phyloP scores from a whole-genome alignment of 345 rosid species.

The Citrus medica region DNA sequence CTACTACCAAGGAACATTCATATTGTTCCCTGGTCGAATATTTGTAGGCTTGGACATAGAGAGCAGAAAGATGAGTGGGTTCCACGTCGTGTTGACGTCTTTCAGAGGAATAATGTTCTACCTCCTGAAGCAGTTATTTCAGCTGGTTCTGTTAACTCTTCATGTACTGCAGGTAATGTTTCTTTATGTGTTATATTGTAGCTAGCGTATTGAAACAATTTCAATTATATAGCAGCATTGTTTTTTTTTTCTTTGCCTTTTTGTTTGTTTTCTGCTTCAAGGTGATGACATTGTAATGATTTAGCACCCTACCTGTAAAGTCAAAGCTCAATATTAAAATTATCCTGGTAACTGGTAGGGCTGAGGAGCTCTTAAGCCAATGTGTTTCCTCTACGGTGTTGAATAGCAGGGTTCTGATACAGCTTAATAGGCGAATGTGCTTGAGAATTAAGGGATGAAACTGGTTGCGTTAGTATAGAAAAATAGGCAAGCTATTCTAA shows the following conservation, averaged over 20 bases:
- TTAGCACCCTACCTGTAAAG: background rate
- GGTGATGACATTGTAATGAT: background rate
- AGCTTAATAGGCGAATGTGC: background rate
- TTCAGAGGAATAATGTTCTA: constrained; percentile 67
- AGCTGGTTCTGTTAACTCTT: constrained; percentile 77
- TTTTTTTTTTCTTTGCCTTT: background rate
- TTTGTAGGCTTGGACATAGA: constrained; percentile 86
- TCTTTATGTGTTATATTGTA: background rate
- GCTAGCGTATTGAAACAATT: background rate
- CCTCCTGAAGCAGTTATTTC: constrained; percentile 80
- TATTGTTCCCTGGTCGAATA: constrained; percentile 19
- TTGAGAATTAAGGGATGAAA: background rate
- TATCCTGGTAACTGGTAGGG: background rate
- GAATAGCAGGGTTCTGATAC: background rate
- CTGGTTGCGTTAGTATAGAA: background rate
- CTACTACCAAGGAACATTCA: background rate
- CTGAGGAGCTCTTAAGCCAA: background rate
- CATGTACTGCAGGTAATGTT: constrained; percentile 91
- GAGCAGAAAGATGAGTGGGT: constrained; percentile 98
- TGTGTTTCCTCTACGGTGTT: background rate
- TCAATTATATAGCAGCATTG: background rate
- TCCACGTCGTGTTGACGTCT: constrained; percentile 88
- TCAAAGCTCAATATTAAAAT: background rate
- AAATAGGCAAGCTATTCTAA: background rate
- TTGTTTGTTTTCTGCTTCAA: background rate